Conservation (phyloP, 2,329 filamentous ascomycete species). For the Xylariaceae sp. region DNA sequence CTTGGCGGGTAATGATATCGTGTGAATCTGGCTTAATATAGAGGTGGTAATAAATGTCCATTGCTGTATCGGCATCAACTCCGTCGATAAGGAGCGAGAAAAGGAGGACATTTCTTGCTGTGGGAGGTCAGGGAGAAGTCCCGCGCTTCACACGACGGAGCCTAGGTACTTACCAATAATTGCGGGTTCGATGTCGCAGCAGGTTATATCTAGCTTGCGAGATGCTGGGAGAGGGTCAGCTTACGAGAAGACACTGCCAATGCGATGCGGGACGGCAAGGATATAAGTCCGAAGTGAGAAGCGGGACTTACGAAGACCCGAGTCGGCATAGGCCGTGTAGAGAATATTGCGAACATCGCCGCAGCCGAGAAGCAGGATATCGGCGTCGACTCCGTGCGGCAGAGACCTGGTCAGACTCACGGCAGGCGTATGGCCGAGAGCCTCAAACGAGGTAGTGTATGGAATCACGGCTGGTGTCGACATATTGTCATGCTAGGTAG, state of each 20-base stretch:
- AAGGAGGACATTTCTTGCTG: conserved; percentile 53
- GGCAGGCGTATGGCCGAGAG: conserved; percentile 18
- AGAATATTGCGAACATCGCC: conserved; percentile 55
- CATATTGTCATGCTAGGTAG: no score
- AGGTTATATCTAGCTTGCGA: conserved; percentile 51
- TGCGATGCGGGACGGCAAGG: no score
- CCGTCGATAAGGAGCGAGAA: conserved; percentile 49
- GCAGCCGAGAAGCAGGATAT: conserved; percentile 52
- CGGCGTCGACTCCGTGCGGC: conserved; percentile 46
- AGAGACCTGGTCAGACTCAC: conserved; percentile 32
- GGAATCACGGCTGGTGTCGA: no score
- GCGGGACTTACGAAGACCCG: conserved; percentile 16
- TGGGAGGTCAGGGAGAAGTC: conserved; percentile 6
- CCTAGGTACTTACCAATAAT: conserved; percentile 51
- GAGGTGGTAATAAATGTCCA: conserved; percentile 55
- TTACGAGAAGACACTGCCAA: conserved; percentile 15
- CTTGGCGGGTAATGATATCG: conserved; percentile 39
- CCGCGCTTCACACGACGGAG: background rate
- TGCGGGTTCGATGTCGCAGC: conserved; percentile 49
- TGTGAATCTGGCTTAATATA: conserved; percentile 40
- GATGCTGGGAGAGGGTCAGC: conserved; percentile 32
- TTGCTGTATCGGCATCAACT: conserved; percentile 35
- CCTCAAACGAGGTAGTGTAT: background rate
- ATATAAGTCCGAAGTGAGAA: no score
- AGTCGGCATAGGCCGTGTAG: conserved; percentile 47